These are phyloP conservation scores for Antrodiella citrinella DNA, from an alignment of 768 basidiomycete species.

Conservation along the genomic window DNA sequence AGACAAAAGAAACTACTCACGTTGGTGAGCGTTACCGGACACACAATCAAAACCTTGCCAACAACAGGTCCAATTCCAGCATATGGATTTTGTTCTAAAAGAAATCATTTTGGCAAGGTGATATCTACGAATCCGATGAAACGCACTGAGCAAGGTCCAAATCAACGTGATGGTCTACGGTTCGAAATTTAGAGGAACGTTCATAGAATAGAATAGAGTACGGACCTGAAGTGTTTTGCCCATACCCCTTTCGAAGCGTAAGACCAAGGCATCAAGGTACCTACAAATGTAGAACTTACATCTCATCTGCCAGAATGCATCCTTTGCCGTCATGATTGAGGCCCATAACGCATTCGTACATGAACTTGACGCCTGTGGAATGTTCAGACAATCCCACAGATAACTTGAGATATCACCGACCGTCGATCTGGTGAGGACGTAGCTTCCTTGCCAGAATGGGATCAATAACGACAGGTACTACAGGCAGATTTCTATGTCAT, in stretches of 20 bases:
- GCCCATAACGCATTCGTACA: constrained; percentile 97
- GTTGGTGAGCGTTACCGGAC: constrained; percentile 84
- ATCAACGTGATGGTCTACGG: constrained; percentile 84
- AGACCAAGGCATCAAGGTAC: not conserved
- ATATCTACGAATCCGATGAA: not conserved
- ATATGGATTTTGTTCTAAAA: constrained; percentile 78
- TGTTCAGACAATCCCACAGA: constrained; percentile 2
- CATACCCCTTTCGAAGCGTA: constrained; percentile 60
- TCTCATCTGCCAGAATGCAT: constrained; percentile 95
- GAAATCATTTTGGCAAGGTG: not conserved
- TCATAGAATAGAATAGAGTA: not conserved
- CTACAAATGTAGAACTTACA: constrained; percentile 36
- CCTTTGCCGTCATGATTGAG: constrained; percentile 88
- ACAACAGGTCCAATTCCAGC: constrained; percentile 44
- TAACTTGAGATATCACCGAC: constrained; percentile 26
- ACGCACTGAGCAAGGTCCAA: constrained; percentile 85
- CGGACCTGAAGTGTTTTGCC: constrained; percentile 88
- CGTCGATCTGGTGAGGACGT: constrained; percentile 87
- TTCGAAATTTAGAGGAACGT: not conserved
- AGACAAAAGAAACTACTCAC: constrained; percentile 32
- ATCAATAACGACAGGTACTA: constrained; percentile 85
- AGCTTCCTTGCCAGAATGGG: constrained; percentile 71
- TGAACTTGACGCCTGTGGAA: constrained; percentile 62
- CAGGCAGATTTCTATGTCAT: constrained; percentile 41
- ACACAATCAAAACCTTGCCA: constrained; percentile 85